Conservation (phyloP, 2,329 filamentous ascomycete species). For the Ophiostoma triangulosporum region DNA sequence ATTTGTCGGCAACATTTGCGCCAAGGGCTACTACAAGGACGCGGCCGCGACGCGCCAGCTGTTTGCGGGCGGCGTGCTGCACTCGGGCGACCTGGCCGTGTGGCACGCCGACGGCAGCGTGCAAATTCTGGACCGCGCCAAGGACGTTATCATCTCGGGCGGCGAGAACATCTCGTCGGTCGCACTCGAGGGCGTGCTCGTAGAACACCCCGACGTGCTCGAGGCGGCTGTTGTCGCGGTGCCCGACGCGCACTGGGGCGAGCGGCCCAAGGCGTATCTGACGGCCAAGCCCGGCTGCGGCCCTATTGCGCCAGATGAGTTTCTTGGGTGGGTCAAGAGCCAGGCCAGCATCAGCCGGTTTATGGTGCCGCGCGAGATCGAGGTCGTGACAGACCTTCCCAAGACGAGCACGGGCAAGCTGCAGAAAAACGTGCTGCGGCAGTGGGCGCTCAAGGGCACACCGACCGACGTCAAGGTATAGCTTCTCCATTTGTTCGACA, state of each 20-base stretch:
- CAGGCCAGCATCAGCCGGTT: slow-evolving; percentile 75
- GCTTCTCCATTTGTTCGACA: not conserved
- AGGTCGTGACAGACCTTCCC: slow-evolving; percentile 75
- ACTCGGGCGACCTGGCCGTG: slow-evolving; percentile 85
- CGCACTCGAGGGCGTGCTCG: slow-evolving; percentile 79
- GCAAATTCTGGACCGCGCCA: slow-evolving; percentile 85
- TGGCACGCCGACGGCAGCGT: slow-evolving; percentile 84
- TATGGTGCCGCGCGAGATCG: slow-evolving; percentile 64
- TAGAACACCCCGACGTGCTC: slow-evolving; percentile 74
- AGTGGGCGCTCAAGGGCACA: slow-evolving; percentile 47
- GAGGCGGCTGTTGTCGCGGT: slow-evolving; percentile 88
- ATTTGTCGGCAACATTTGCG: slow-evolving; percentile 83
- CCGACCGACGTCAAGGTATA: slow-evolving; percentile 1
- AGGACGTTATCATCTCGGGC: slow-evolving; percentile 97
- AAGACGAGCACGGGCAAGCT: slow-evolving; percentile 98
- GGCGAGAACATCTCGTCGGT: slow-evolving; percentile 96
- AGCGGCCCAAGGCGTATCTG: slow-evolving; percentile 87
- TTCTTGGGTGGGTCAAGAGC: slow-evolving; percentile 78
- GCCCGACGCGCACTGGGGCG: slow-evolving; percentile 82
- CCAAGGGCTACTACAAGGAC: slow-evolving; percentile 87
- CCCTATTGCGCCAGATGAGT: slow-evolving; percentile 43
- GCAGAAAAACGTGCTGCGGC: slow-evolving; percentile 82
- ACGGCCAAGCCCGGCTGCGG: slow-evolving; percentile 45
- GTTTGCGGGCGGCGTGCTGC: slow-evolving; percentile 73
- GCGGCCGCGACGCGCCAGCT: slow-evolving; percentile 71